Evolutionary conservation across 495 filamentous ascomycete species (phyloP), one percentile per base, ranked within the genome.

Genomic region (Aspergillus nidulans): DNA sequence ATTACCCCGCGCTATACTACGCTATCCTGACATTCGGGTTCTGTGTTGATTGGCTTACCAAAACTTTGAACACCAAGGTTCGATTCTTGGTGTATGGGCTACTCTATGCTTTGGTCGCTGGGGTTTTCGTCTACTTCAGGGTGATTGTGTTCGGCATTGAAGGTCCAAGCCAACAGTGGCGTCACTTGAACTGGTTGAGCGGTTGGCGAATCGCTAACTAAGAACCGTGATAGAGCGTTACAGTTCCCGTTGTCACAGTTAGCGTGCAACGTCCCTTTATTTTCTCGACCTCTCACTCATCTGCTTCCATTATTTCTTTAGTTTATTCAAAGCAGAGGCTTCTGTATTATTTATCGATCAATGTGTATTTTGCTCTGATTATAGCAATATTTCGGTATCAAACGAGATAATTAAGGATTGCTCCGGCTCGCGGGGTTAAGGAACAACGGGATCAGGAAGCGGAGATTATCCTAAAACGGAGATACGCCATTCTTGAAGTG

Each of bases 1-100:
- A 98, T 74, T 98, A 97, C 71, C 94, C 94, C 7, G 94, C 94
- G n/a, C 81, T 98, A 4, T 98, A 97, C 75, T 98, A 96, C 65
- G 92, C 94, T 49, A 96, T 98, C 55, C 76, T 98, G 20, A 84
- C 80, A 10, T 82, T 89, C 47, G 95, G 94, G 43, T 98, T 98
- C 76, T 80, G 92, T 51, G 73, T 88, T 50, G 92, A 98, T 70
- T 96, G 89, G 83, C 71, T 86, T 44, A 81, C 87, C 48, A 78
- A 83, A 45, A 85, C 77, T 53, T 70, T 87, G 52, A 78, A 77
- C 46, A 81, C 81, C 66, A 75, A 64, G 42, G 64, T 78, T 23
- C 81, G 81, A 68, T 85, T 81, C 69, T 76, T 67, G 9, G 64
- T 87, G 38, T 96, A 91, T 69, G 76, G 70, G 6, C 59, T 87